Percentiles rank a stretch among this genome's conserved stretches.
Conservation (phyloP, 345 rosid genomes). For the Anacardium occidentale region DNA sequence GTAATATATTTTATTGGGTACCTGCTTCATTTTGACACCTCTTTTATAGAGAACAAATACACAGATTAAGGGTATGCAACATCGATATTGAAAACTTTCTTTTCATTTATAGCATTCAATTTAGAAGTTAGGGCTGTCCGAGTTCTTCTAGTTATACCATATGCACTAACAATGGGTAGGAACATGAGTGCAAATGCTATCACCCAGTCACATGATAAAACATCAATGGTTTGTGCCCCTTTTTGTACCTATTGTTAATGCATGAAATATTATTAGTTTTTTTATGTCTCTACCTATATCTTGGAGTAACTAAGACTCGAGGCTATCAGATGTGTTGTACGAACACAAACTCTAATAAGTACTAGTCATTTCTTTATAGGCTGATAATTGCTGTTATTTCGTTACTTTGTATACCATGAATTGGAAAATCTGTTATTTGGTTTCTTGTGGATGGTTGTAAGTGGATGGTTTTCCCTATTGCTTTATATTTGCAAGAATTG, state of each 20-base stretch:
- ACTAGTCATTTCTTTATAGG: background rate
- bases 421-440: background rate
- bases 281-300: too few species aligned
- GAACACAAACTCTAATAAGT: background rate
- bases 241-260: too few species aligned
- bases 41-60: background rate
- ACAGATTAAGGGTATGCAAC: background rate
- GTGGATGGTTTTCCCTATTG: background rate
- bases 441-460: background rate
- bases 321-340: background rate
- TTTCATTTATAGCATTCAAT: too few species aligned
- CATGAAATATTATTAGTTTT: too few species aligned
- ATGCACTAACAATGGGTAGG: too few species aligned
- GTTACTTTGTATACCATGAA: background rate
- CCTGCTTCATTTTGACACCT: background rate
- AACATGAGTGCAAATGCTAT: too few species aligned
- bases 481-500: background rate
- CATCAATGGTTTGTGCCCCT: too few species aligned
- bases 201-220: too few species aligned
- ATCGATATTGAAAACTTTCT: background rate
- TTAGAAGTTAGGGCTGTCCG: background rate
- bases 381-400: background rate
- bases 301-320: too few species aligned
- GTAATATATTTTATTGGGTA: background rate
- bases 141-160: too few species aligned